A percentile compares a stretch with the other conserved stretches of the same genome.
Evolutionary conservation across 306 rosid species (phyloP).

Genomic region (Alnus glutinosa): DNA sequence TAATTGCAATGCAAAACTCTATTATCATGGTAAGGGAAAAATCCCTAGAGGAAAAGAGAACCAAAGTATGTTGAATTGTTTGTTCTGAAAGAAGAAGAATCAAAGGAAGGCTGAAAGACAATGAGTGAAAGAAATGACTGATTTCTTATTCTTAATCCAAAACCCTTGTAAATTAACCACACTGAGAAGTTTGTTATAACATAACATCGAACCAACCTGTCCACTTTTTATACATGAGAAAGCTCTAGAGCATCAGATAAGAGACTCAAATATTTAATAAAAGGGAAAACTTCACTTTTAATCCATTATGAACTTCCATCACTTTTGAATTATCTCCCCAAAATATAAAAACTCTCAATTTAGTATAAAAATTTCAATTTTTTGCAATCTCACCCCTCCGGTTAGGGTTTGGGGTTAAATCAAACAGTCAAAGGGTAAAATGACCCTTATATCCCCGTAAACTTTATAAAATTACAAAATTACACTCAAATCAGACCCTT

Average conservation of each 20-base stretch:
- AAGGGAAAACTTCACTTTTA: neutral
- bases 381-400: too few relatives aligned
- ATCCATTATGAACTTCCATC: too few relatives aligned
- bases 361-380: too few relatives aligned
- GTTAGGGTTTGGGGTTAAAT: too few relatives aligned
- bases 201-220: slow-evolving; percentile 18
- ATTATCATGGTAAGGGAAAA: neutral
- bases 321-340: too few relatives aligned
- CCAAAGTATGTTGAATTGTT: neutral
- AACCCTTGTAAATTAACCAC: slow-evolving; percentile 9
- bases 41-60: neutral
- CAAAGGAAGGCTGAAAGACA: neutral
- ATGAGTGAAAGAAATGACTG: neutral
- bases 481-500: too few relatives aligned
- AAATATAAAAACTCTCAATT: too few relatives aligned
- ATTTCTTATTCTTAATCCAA: neutral
- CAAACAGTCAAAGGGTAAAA: too few relatives aligned
- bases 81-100: neutral
- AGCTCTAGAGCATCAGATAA: slow-evolving; percentile 24
- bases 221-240: slow-evolving; percentile 22
- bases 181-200: slow-evolving; percentile 6
- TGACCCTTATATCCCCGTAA: too few relatives aligned
- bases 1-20: neutral
- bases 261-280: slow-evolving; percentile 7
- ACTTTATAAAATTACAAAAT: too few relatives aligned